Percentiles rank a stretch among this genome's conserved stretches.
These are phyloP conservation scores for Leptodontidium sp. DNA, from an alignment of 2,329 filamentous ascomycete genomes.

Conservation along the genomic window DNA sequence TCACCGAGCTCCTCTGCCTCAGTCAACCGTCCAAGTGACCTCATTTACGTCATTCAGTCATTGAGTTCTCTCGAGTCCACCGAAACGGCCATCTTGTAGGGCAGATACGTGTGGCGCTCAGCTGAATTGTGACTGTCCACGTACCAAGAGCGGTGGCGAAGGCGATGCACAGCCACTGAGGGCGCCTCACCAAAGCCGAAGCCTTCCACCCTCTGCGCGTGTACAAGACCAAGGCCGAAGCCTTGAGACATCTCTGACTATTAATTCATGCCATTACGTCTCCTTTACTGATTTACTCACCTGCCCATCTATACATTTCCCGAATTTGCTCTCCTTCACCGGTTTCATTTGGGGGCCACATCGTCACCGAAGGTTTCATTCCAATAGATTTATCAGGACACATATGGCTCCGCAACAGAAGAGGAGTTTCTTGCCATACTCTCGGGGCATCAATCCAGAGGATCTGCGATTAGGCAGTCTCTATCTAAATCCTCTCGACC, in stretches of 20 bases:
- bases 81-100: background rate
- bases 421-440: conserved; percentile 20
- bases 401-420: conserved; percentile 22
- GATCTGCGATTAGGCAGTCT: conserved; percentile 19
- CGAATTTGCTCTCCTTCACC: background rate
- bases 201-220: background rate
- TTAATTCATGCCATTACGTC: conserved; percentile 16
- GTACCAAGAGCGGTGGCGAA: conserved; percentile 14
- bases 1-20: conserved; percentile 3
- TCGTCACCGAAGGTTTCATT: background rate
- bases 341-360: conserved; percentile 2
- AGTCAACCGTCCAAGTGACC: background rate
- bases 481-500: conserved; percentile 17
- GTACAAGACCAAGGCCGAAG: conserved; percentile 4
- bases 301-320: conserved; percentile 7
- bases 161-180: conserved; percentile 2
- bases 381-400: background rate
- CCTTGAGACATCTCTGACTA: conserved; percentile 11
- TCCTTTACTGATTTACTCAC: background rate
- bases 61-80: background rate
- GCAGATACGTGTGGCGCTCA: conserved; percentile 10
- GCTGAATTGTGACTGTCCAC: background rate
- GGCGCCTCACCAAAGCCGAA: conserved; percentile 16
- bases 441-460: conserved; percentile 16
- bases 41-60: background rate